Evolutionary conservation across 78 protist species (phyloP).

Genomic region (Planoprotostelium fungivorum): DNA sequence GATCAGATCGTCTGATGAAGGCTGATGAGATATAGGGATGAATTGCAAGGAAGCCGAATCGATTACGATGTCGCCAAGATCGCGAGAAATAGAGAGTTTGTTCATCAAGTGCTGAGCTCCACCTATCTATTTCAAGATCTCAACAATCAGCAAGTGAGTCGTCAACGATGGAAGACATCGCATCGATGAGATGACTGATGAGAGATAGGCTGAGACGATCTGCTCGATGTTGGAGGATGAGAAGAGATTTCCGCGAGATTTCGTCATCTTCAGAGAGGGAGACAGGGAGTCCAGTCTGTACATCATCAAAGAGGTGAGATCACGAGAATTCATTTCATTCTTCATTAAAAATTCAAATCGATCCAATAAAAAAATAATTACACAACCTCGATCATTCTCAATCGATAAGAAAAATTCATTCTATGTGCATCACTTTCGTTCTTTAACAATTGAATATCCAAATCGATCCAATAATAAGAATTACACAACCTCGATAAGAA

Average conservation of each 20-base stretch:
- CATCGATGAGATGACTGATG: neutral
- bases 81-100: neutral
- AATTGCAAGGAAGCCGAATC: neutral
- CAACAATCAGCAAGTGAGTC: neutral
- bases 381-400: no score
- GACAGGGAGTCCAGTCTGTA: constrained; percentile 19
- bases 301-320: constrained; percentile 15
- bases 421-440: no score
- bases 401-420: no score
- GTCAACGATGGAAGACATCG: no score
- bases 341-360: no score
- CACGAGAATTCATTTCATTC: no score
- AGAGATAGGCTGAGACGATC: constrained; percentile 16
- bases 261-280: constrained; percentile 22
- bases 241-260: constrained; percentile 5
- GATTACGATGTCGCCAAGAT: neutral
- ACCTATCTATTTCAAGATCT: neutral
- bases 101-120: neutral
- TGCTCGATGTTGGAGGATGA: constrained; percentile 11
- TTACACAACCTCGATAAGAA: no score
- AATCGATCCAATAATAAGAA: no score
- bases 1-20: no score
- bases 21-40: no score
- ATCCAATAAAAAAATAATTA: no score
- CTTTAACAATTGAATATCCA: no score